A percentile compares a stretch with the other conserved stretches of the same genome.
Evolutionary conservation across 2,329 filamentous ascomycete genomes (phyloP).

Genomic region (Colletotrichum acutatum): DNA sequence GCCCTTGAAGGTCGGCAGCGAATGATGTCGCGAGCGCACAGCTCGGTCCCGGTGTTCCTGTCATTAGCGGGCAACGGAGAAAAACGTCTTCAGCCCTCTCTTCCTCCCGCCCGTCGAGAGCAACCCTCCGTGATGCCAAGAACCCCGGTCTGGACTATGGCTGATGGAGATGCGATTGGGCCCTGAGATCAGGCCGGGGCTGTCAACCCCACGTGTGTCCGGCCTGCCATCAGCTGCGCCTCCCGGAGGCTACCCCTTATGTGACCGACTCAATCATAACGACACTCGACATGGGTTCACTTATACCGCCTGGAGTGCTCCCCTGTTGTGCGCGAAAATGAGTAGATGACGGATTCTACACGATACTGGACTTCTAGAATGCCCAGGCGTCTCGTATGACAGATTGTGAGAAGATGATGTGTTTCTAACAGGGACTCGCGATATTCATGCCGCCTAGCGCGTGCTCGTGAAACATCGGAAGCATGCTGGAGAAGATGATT

Average conservation of each 20-base stretch:
- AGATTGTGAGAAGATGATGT: not conserved
- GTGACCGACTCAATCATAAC: constrained; percentile 1
- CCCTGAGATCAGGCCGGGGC: constrained; percentile 12
- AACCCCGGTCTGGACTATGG: not conserved
- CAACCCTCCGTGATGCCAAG: constrained; percentile 1
- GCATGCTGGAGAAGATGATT: not conserved
- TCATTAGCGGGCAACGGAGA: not conserved
- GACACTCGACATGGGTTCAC: constrained; percentile 10
- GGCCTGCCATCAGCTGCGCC: constrained; percentile 23
- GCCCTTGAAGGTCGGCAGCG: not conserved
- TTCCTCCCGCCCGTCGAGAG: not conserved
- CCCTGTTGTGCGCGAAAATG: not conserved
- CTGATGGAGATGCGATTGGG: constrained; percentile 25
- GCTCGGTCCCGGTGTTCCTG: constrained; percentile 22
- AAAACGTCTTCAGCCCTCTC: not conserved
- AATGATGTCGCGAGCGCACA: not conserved
- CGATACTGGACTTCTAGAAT: constrained; percentile 3
- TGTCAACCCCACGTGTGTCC: constrained; percentile 7
- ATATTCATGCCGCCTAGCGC: not conserved
- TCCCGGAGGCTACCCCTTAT: not conserved
- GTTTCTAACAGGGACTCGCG: constrained; percentile 4
- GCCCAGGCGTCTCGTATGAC: not conserved
- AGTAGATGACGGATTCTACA: not conserved
- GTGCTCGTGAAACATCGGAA: not conserved
- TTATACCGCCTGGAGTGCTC: not conserved